These are phyloP conservation scores for Suhomyces yuchorum DNA, from an alignment of 1,139 yeast species.

Conservation along the genomic window DNA sequence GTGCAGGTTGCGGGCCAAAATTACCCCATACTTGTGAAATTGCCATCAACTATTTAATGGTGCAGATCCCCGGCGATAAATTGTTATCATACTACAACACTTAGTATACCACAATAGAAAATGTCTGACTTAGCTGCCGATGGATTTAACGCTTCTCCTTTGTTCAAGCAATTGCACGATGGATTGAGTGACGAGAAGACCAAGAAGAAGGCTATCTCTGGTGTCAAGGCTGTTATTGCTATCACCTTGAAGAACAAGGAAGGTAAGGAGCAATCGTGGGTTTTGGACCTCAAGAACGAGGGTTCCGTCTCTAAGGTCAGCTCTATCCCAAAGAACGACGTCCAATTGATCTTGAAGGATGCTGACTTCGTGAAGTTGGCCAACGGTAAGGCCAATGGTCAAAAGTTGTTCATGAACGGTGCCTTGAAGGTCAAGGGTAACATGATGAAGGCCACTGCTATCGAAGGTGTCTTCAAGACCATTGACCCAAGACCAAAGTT, in stretches of 20 bases:
- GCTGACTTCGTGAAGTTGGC: slow-evolving; percentile 69
- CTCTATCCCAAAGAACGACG: slow-evolving; percentile 58
- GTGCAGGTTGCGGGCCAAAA: slow-evolving; percentile 3
- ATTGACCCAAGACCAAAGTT: slow-evolving; percentile 59
- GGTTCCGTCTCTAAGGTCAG: slow-evolving; percentile 58
- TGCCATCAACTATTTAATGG: slow-evolving; percentile 10
- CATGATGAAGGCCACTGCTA: slow-evolving; percentile 84
- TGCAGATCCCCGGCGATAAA: slow-evolving; percentile 8
- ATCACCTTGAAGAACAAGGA: slow-evolving; percentile 71
- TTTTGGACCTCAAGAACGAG: slow-evolving; percentile 66
- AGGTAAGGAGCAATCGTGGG: slow-evolving; percentile 68
- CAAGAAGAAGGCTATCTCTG: slow-evolving; percentile 46
- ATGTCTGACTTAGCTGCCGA: slow-evolving; percentile 48
- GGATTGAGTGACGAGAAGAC: slow-evolving; percentile 43
- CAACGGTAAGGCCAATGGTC: slow-evolving; percentile 79
- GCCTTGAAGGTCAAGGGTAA: slow-evolving; percentile 85
- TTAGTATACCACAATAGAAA: slow-evolving; percentile 9
- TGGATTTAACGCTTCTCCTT: slow-evolving; percentile 52
- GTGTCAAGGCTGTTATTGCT: slow-evolving; percentile 65
- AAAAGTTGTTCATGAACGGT: slow-evolving; percentile 81
- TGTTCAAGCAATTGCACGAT: slow-evolving; percentile 44
- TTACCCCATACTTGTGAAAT: slow-evolving; percentile 17
- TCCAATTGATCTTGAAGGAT: slow-evolving; percentile 66
- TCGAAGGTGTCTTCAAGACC: slow-evolving; percentile 71
- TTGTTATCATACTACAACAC: neutral